Percentiles rank a stretch among this genome's conserved stretches.
Evolutionary conservation across 2,329 filamentous ascomycete genomes (phyloP).

Genomic region (Paecilomyces variotii): DNA sequence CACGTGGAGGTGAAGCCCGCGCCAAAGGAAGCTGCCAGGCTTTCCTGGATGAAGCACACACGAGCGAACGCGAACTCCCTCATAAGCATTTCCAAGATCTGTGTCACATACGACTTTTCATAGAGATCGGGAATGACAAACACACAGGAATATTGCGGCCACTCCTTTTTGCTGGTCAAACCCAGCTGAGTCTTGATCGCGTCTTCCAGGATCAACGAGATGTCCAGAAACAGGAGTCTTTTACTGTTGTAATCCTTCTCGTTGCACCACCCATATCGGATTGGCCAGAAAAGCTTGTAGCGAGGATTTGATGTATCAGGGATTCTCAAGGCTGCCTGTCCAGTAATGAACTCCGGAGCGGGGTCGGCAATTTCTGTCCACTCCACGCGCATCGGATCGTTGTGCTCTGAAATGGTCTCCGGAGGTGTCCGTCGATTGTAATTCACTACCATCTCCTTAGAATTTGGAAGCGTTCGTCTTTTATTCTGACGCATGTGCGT

Average conservation of each 20-base stretch:
- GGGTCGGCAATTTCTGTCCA: conserved; percentile 76
- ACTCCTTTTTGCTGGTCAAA: conserved; percentile 67
- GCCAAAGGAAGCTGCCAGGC: conserved; percentile 86
- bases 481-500: conserved; percentile 88
- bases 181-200: conserved; percentile 80
- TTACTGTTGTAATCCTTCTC: conserved; percentile 78
- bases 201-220: conserved; percentile 78
- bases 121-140: conserved; percentile 95
- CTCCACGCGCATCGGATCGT: conserved; percentile 86
- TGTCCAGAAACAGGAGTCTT: conserved; percentile 74
- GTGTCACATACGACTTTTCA: conserved; percentile 85
- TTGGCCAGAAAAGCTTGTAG: conserved; percentile 89
- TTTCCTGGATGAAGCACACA: conserved; percentile 93
- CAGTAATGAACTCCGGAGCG: conserved; percentile 71
- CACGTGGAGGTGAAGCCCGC: conserved; percentile 91
- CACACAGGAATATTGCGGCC: conserved; percentile 90
- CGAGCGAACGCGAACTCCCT: conserved; percentile 82
- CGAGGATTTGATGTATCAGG: conserved; percentile 82
- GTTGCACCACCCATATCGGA: conserved; percentile 79
- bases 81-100: conserved; percentile 75
- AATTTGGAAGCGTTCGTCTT: conserved; percentile 91
- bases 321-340: conserved; percentile 72
- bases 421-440: conserved; percentile 80
- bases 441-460: conserved; percentile 88
- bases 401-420: conserved; percentile 86